Evolutionary conservation across 345 rosid genomes (phyloP).

Genomic region (Dimocarpus longan): DNA sequence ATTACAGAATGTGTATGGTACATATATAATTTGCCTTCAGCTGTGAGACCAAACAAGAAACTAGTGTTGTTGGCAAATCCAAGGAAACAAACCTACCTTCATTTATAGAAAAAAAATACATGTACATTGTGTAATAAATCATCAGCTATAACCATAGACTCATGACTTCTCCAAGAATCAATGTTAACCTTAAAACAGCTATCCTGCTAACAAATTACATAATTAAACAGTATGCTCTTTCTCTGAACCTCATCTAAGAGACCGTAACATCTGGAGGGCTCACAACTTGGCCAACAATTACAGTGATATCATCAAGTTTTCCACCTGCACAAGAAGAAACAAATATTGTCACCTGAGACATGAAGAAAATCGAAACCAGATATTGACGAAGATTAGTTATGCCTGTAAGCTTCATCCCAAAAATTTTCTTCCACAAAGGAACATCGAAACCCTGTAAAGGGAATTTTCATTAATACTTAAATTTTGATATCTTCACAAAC

Average conservation of each 20-base stretch:
- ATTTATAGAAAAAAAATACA: too few species aligned
- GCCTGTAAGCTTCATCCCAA: conserved; percentile 85
- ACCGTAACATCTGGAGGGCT: conserved; percentile 19
- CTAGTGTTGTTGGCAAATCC: too few species aligned
- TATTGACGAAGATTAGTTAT: neutral
- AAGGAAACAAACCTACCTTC: too few species aligned
- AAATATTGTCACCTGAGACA: conserved; percentile 14
- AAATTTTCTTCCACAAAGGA: conserved; percentile 80
- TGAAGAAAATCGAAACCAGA: neutral
- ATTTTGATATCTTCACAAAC: neutral
- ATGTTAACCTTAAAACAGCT: neutral
- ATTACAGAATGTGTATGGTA: too few species aligned
- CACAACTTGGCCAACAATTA: conserved; percentile 63
- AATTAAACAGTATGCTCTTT: neutral
- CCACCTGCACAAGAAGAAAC: conserved; percentile 59
- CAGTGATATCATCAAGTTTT: conserved; percentile 88
- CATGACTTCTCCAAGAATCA: neutral
- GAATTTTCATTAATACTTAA: neutral
- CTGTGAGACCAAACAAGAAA: too few species aligned
- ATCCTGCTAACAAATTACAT: neutral
- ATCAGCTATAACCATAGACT: neutral
- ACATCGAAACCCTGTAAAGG: conserved; percentile 71
- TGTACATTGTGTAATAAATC: too few species aligned
- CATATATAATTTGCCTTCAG: too few species aligned
- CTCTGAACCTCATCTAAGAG: conserved; percentile 3